phyloP scores from a whole-genome alignment of 495 filamentous ascomycete genomes.

The Daldinia bambusicola region DNA sequence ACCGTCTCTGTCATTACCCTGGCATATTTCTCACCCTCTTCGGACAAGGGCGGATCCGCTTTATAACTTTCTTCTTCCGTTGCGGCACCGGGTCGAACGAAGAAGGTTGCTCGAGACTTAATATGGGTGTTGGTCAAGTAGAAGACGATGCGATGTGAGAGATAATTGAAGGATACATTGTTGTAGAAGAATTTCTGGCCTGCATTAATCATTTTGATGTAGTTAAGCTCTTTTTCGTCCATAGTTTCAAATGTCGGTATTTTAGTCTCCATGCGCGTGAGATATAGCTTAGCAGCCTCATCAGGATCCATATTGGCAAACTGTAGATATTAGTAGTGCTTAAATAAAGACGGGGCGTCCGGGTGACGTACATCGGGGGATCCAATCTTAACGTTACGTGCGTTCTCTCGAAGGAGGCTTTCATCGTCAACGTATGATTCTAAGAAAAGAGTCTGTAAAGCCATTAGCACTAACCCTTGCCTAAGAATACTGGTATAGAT shows the following conservation, averaged over 20 bases:
- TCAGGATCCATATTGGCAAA: slow-evolving; percentile 91
- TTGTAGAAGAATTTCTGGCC: slow-evolving; percentile 93
- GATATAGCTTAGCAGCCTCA: slow-evolving; percentile 90
- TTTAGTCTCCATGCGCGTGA: slow-evolving; percentile 85
- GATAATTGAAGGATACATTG: slow-evolving; percentile 93
- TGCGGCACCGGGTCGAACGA: slow-evolving; percentile 78
- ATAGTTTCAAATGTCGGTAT: slow-evolving; percentile 98
- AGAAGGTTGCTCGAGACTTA: slow-evolving; percentile 92
- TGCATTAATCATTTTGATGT: slow-evolving; percentile 99
- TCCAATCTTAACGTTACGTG: slow-evolving; percentile 95
- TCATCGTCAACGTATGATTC: slow-evolving; percentile 95
- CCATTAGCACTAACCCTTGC: slow-evolving; percentile 25
- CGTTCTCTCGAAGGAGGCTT: slow-evolving; percentile 95
- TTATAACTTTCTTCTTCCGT: slow-evolving; percentile 89
- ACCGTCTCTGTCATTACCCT: slow-evolving; percentile 86
- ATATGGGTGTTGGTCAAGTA: slow-evolving; percentile 98
- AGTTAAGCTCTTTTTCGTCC: slow-evolving; percentile 92
- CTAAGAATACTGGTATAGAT: background rate
- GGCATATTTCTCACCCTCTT: slow-evolving; percentile 86
- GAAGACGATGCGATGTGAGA: slow-evolving; percentile 96
- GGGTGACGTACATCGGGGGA: slow-evolving; percentile 81
- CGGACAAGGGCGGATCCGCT: slow-evolving; percentile 82
- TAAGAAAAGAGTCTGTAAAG: slow-evolving; percentile 84
- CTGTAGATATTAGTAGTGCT: slow-evolving; percentile 56
- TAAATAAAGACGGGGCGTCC: slow-evolving; percentile 38